Conservation (phyloP, 1,139 yeast genomes). For the Maudiozyma humilis region DNA sequence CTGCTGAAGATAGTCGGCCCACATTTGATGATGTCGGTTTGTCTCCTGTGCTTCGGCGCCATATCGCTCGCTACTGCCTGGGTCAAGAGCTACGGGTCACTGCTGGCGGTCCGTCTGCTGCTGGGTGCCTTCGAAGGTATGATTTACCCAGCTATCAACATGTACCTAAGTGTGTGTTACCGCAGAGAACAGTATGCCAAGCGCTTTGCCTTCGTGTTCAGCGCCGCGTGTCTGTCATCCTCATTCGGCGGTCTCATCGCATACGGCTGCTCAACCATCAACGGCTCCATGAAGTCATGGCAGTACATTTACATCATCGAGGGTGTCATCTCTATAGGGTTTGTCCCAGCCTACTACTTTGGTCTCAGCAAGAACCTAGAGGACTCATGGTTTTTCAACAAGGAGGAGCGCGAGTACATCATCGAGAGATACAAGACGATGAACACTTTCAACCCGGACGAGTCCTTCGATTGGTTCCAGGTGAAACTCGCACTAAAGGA, state of each 20-base stretch:
- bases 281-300: conserved; percentile 40
- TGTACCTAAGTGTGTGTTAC: conserved; percentile 36
- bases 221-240: conserved; percentile 39
- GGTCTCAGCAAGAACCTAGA: conserved; percentile 26
- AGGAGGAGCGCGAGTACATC: conserved; percentile 41
- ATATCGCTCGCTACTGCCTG: conserved; percentile 44
- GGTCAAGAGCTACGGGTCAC: conserved; percentile 38
- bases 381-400: conserved; percentile 39
- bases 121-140: conserved; percentile 52
- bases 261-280: conserved; percentile 37
- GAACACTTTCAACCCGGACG: conserved; percentile 33
- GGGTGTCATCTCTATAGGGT: conserved; percentile 46
- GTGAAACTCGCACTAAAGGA: conserved; percentile 36
- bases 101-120: conserved; percentile 40
- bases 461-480: conserved; percentile 37
- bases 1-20: conserved; percentile 32
- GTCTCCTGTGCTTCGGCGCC: conserved; percentile 41
- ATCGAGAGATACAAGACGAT: conserved; percentile 38
- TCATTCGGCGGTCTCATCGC: conserved; percentile 43
- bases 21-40: conserved; percentile 26
- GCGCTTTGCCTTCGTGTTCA: conserved; percentile 37
- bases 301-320: conserved; percentile 50
- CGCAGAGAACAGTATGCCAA: conserved; percentile 37
- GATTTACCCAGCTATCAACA: conserved; percentile 41
- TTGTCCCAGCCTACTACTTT: conserved; percentile 35